Base-by-base conservation (phyloP, 2,329 filamentous ascomycete genomes). In the Mariannaea elegans region DNA sequence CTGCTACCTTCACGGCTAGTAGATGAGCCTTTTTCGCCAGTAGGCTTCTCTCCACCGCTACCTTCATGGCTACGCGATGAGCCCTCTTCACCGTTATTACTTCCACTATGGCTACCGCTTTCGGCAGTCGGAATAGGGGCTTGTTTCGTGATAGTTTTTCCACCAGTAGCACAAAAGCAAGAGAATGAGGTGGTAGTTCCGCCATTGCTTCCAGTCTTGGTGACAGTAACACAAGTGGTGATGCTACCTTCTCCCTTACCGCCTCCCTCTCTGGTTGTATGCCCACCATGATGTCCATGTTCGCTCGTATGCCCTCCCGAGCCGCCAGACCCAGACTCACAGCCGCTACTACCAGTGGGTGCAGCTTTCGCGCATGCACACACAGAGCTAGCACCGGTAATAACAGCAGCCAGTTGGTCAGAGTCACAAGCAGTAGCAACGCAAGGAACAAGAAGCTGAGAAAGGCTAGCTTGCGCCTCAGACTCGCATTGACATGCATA, bases 401-500 rank as follows among this genome's bases (percentile, higher is more conserved):
- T 70, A 3, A 75, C 70, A 27, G 62, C 69, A 18, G 62, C 64
- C 18, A 73, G 56, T 3, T 67, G 65, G 4, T 54, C 59, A 2
- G 67, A 44, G 3, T 65, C 66, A 48, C 72, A 75, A 3, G 65
- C 68, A 1, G 65, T 72, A 1, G 66, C 64, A 7, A 74, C 71
- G 38, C 72, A 74, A 10, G 72, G 72, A 13, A 70, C 61, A n/a
- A 73, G 65, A n/a, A 70, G 56, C 31, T 61, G 44, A 2, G 71
- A 69, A 1, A 74, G 55, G 8, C 61, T 64, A 12, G 59, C 59
- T 41, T 68, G 66, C 4, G 67, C 65, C 3, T 63, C 67, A 10
- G 66, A 51, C 31, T 68, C 58, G 45, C 72, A 74, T 39, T 74
- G 72, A 19, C 72, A 74, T 6, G 53, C 59, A 36, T 69, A 74